Base-by-base conservation (phyloP, 192 early-diverging fungal species). In the Gigaspora rosea region DNA sequence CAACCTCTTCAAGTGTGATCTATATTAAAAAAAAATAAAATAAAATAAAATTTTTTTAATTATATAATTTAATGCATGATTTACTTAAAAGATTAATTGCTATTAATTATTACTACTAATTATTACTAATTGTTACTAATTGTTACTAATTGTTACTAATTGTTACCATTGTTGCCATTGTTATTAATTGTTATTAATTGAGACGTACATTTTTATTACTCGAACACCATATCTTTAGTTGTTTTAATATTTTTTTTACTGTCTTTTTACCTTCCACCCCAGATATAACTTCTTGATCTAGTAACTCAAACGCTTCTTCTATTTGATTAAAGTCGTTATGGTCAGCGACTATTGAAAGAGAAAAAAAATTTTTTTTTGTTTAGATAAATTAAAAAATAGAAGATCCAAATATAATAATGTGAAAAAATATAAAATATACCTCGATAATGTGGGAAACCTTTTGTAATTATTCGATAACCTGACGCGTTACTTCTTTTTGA, bases 241-340 rank as follows among this genome's bases (percentile, higher is more conserved):
- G 73, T 49, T 78, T 78, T 15, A 71, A 18, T 69, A 78, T 78
- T 49, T 78, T 78, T 59, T 78, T 78, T 35, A 69, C 41, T 11
- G 68, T 78, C 32, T 73, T 78, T 61, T 70, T 78, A 12, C 77
- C 77, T 36, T 78, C 77, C 2, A 78, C 51, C 4, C 73, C 54
- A 15, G 68, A 35, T 16, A 73, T 10, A 10, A 78, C 54, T 35
- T 68, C 58, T 33, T 68, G 11, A 58, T 73, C 56, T 35, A 78
- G 16, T 33, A 57, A 47, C 22, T 49, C 47, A 58, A 72, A 78
- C 20, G 32, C 51, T 48, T 73, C 68, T 36, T 32, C 6, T 33
- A 72, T 59, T n/a, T 78, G 57, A 71, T 18, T 58, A 32, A 59
- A 8, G 58, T 78, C 65, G 41, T 78, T 56, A 70, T 64, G 20